Evolutionary conservation across 129 eudicot species (phyloP), one percentile per base, ranked within the genome.

Genomic region (Pulicaria dysenterica): DNA sequence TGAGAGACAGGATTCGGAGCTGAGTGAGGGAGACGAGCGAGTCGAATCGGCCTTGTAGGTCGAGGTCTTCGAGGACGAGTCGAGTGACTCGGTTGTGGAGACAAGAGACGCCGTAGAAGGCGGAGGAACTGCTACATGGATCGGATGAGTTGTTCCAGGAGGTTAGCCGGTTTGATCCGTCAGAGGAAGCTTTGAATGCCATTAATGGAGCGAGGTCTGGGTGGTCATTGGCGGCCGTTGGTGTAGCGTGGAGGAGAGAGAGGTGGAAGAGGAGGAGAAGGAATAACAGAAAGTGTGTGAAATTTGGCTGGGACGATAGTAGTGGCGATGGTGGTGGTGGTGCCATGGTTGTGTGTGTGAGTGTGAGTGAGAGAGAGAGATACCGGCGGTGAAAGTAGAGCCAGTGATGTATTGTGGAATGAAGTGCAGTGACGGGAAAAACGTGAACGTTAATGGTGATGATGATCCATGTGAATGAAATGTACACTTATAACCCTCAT

Each of bases 1-100:
- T 85, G 60, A 94, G 88, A 62, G 87, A 80, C 73, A 94, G 88
- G 24, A 88, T 87, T 2, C 98, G 88, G 79, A 90, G 97, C 2
- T 72, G 69, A 46, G 93, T 80, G 1, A 93, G 78, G 16, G 82
- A 80, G 12, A 65, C 39, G 63, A 93, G 87, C 15, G 91, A 64
- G 72, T 51, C 49, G 54, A 88, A 54, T 2, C 69, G 16, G 64
- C 90, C 92, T 12, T 63, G 68, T 14, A 93, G 76, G 71, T 74
- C 42, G 8, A 90, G 89, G 77, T 71, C 49, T 64, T 94, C 96
- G 66, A 94, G 97, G 58, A 94, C 92, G 56, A 94, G 85, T 4
- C 88, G 77, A 40, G 85, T 54, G 69, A 94, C 96, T 13, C 96
- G 85, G 86, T 79, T 70, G 36, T 75, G 78, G 73, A 81, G 87